Evolutionary conservation across 345 rosid species (phyloP).

Genomic region (Microthlaspi erraticum): DNA sequence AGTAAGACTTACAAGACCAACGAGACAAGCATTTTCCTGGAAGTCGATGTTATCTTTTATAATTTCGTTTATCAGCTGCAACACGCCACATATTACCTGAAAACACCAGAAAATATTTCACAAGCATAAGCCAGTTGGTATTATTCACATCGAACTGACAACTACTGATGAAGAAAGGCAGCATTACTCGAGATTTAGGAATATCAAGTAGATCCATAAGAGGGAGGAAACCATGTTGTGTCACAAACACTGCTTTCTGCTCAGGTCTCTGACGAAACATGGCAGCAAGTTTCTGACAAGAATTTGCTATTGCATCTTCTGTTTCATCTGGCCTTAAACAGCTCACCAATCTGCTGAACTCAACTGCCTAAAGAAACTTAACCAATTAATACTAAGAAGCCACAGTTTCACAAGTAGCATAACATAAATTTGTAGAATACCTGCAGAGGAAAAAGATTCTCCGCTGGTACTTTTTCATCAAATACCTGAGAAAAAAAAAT

Average conservation of each 20-base stretch:
- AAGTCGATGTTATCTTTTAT: slow-evolving; percentile 79
- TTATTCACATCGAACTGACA: slow-evolving; percentile 7
- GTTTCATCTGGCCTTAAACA: slow-evolving; percentile 76
- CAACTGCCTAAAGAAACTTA: slow-evolving; percentile 72
- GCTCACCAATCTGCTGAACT: slow-evolving; percentile 84
- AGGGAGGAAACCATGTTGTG: slow-evolving; percentile 93
- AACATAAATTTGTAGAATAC: slow-evolving; percentile 46
- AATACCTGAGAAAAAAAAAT: slow-evolving; percentile 63
- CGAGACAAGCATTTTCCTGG: slow-evolving; percentile 97
- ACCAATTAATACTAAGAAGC: slow-evolving; percentile 27
- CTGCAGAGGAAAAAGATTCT: slow-evolving; percentile 96
- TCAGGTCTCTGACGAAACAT: slow-evolving; percentile 89
- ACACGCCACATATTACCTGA: slow-evolving; percentile 89
- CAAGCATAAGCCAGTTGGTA: slow-evolving; percentile 31
- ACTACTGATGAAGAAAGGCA: slow-evolving; percentile 19
- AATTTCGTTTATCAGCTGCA: slow-evolving; percentile 89
- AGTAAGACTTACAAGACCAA: slow-evolving; percentile 73
- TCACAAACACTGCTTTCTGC: slow-evolving; percentile 86
- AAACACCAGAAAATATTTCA: slow-evolving; percentile 32
- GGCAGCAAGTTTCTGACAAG: slow-evolving; percentile 75
- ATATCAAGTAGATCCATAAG: slow-evolving; percentile 86
- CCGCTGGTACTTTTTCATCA: slow-evolving; percentile 80
- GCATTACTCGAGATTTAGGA: slow-evolving; percentile 72
- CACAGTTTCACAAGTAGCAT: slow-evolving; percentile 35
- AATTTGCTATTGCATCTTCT: slow-evolving; percentile 83